These are phyloP conservation scores for Stachybotrys chlorohalonatus DNA, from an alignment of 2,329 filamentous ascomycete species.

Conservation along the genomic window DNA sequence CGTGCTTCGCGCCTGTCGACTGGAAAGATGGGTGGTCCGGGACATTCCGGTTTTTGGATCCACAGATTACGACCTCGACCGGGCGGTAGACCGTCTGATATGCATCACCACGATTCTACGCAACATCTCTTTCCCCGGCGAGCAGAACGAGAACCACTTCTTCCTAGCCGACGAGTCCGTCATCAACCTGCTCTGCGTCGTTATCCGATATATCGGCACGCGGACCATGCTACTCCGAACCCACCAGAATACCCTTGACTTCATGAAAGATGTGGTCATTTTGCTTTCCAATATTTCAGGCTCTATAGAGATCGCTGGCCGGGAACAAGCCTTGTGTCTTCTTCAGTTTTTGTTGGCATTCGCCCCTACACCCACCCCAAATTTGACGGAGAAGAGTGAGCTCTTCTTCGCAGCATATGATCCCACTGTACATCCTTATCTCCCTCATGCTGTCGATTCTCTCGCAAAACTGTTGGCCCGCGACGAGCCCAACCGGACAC, in stretches of 20 bases:
- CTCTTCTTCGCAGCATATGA: slow-evolving; percentile 77
- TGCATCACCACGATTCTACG: slow-evolving; percentile 88
- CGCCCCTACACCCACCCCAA: slow-evolving; percentile 68
- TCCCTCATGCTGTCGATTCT: slow-evolving; percentile 82
- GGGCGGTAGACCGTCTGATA: slow-evolving; percentile 77
- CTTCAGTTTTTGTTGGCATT: slow-evolving; percentile 88
- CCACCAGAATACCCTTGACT: slow-evolving; percentile 79
- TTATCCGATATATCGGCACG: slow-evolving; percentile 81
- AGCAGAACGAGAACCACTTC: slow-evolving; percentile 54
- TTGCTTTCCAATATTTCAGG: slow-evolving; percentile 84
- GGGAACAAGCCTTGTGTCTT: slow-evolving; percentile 79
- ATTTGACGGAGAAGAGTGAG: slow-evolving; percentile 36
- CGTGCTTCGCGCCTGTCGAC: slow-evolving; percentile 65
- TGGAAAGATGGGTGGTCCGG: slow-evolving; percentile 63
- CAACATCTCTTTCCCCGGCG: slow-evolving; percentile 76
- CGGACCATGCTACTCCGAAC: slow-evolving; percentile 78
- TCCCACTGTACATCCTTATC: slow-evolving; percentile 73
- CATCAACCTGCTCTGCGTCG: slow-evolving; percentile 72
- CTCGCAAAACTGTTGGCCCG: slow-evolving; percentile 85
- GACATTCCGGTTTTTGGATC: slow-evolving; percentile 68
- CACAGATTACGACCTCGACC: slow-evolving; percentile 70
- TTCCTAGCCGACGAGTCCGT: slow-evolving; percentile 68
- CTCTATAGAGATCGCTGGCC: slow-evolving; percentile 69
- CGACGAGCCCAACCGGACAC: slow-evolving; percentile 84
- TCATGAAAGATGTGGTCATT: slow-evolving; percentile 92